phyloP scores from a whole-genome alignment of 352 stramenopile species.

The Globisporangium camurandrum region DNA sequence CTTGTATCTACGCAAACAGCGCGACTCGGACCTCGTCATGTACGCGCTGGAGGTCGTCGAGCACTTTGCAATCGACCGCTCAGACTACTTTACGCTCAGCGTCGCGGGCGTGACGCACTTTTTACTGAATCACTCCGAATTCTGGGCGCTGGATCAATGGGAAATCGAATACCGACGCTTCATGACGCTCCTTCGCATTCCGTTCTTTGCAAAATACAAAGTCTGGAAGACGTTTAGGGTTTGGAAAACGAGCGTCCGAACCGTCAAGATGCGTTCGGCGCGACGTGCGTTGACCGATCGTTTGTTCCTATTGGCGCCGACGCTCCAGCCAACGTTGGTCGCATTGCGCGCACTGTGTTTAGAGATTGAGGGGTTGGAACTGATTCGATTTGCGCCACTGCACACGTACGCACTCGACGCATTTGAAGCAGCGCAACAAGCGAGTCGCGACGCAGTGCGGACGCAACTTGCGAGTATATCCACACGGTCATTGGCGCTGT shows the following conservation, averaged over 20 bases:
- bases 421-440: slow-evolving; percentile 72
- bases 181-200: slow-evolving; percentile 84
- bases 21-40: slow-evolving; percentile 63
- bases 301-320: slow-evolving; percentile 86
- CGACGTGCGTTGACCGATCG: slow-evolving; percentile 72
- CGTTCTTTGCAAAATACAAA: slow-evolving; percentile 91
- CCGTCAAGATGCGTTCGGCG: slow-evolving; percentile 82
- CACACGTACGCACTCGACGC: slow-evolving; percentile 77
- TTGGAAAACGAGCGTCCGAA: slow-evolving; percentile 87
- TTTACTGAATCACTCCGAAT: slow-evolving; percentile 79
- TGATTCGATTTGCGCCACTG: slow-evolving; percentile 59
- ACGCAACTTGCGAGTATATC: slow-evolving; percentile 61
- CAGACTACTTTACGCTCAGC: slow-evolving; percentile 91
- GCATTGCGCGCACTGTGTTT: slow-evolving; percentile 68
- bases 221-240: slow-evolving; percentile 93
- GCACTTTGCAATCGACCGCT: slow-evolving; percentile 74
- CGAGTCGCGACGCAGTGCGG: slow-evolving; percentile 40
- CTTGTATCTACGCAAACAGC: slow-evolving; percentile 67
- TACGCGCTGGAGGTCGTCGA: slow-evolving; percentile 80
- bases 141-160: slow-evolving; percentile 90
- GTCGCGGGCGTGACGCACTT: slow-evolving; percentile 91
- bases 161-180: slow-evolving; percentile 90
- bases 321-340: slow-evolving; percentile 78
- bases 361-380: slow-evolving; percentile 47
- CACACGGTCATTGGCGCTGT: slow-evolving; percentile 64